Evolutionary conservation across 108 stramenopile species (phyloP).

Genomic region (Asterionellopsis glacialis): DNA sequence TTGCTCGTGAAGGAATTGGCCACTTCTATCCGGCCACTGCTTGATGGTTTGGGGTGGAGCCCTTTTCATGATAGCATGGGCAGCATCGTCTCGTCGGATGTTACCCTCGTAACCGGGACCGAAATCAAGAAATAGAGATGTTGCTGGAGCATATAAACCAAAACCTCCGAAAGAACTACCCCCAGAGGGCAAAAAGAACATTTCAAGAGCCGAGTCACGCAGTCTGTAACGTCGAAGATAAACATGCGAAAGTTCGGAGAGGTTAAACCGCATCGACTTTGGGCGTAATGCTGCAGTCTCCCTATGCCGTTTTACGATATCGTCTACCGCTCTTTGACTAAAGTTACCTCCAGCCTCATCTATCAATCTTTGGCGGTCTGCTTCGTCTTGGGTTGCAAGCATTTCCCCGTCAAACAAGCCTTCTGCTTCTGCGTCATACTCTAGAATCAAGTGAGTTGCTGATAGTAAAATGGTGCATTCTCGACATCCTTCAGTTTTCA

Average conservation of each 20-base stretch:
- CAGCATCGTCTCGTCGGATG: slow-evolving; percentile 76
- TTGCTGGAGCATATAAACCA: slow-evolving; percentile 66
- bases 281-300: slow-evolving; percentile 60
- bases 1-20: slow-evolving; percentile 83
- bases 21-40: slow-evolving; percentile 82
- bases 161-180: slow-evolving; percentile 72
- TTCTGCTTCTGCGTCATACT: slow-evolving; percentile 70
- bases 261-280: slow-evolving; percentile 87
- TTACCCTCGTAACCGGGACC: slow-evolving; percentile 82
- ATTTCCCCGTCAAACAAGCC: slow-evolving; percentile 79
- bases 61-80: slow-evolving; percentile 79
- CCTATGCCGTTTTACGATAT: slow-evolving; percentile 26
- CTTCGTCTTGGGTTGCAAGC: slow-evolving; percentile 53
- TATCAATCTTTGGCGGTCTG: slow-evolving; percentile 38
- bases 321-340: slow-evolving; percentile 22
- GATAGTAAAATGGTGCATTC: slow-evolving; percentile 76
- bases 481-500: slow-evolving; percentile 74
- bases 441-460: slow-evolving; percentile 78
- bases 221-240: slow-evolving; percentile 90
- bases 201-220: slow-evolving; percentile 90
- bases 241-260: slow-evolving; percentile 85
- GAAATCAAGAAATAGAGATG: slow-evolving; percentile 90
- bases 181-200: slow-evolving; percentile 92
- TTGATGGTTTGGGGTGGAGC: slow-evolving; percentile 85
- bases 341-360: slow-evolving; percentile 31